These are phyloP conservation scores for Pyrus communis DNA, from an alignment of 306 rosid species.

Conservation along the genomic window DNA sequence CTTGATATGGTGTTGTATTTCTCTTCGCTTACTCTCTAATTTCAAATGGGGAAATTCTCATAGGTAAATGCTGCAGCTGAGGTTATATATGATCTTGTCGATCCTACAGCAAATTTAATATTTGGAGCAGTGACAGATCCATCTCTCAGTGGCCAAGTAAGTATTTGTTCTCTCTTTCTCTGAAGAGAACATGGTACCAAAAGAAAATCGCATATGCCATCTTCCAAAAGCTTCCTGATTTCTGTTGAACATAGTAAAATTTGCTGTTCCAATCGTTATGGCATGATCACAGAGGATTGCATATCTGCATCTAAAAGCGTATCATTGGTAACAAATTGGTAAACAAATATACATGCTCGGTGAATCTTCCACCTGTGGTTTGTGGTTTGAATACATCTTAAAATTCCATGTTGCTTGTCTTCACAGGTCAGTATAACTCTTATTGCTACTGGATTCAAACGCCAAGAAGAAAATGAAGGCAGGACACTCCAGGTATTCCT, in stretches of 20 bases:
- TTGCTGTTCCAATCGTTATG: background rate
- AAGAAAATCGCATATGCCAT: no score
- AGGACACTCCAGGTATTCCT: conserved; percentile 62
- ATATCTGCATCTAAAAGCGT: no score
- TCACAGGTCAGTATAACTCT: conserved; percentile 90
- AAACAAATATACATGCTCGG: background rate
- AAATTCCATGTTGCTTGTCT: conserved; percentile 7
- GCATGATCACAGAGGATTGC: no score
- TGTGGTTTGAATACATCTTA: background rate
- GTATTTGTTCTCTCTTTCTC: conserved; percentile 20
- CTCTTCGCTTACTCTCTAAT: background rate
- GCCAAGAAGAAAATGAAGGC: conserved; percentile 90
- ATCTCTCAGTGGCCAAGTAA: conserved; percentile 92
- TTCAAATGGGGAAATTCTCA: conserved; percentile 8
- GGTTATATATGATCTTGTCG: conserved; percentile 98
- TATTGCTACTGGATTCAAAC: conserved; percentile 98
- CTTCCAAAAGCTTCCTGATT: background rate
- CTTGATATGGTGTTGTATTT: background rate
- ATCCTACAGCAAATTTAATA: conserved; percentile 90
- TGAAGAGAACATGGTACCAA: background rate
- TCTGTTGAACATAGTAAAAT: background rate
- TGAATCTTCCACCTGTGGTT: background rate
- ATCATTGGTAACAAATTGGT: no score
- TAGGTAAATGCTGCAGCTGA: conserved; percentile 99
- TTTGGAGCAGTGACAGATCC: conserved; percentile 99